Conservation (phyloP, 176 grass and related monocot species). For the Triticum monococcum region DNA sequence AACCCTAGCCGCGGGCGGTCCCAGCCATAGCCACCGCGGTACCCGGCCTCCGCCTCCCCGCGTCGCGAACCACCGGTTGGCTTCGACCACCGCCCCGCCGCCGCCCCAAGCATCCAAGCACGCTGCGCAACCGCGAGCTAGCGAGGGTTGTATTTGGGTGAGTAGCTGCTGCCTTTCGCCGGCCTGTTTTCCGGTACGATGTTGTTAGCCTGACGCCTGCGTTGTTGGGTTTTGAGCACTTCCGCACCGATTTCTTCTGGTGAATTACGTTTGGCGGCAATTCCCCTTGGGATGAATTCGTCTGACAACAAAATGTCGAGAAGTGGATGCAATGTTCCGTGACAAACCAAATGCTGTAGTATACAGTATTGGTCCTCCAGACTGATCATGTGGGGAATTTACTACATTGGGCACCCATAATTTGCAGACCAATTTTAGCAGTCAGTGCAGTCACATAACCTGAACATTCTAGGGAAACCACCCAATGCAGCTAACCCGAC, state of each 20-base stretch:
- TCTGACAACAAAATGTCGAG: neutral
- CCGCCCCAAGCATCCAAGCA: neutral
- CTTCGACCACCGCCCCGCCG: neutral
- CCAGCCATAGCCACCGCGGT: neutral
- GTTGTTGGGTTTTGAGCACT: neutral
- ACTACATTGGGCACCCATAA: neutral
- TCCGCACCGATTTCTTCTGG: neutral
- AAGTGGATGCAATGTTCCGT: neutral
- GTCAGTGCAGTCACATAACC: neutral
- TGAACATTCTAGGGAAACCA: neutral
- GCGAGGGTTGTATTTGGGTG: neutral
- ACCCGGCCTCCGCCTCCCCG: neutral
- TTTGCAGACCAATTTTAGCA: neutral
- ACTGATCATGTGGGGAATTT: neutral
- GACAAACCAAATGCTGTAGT: neutral
- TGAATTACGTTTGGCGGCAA: neutral
- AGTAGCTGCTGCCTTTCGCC: neutral
- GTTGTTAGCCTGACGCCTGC: neutral
- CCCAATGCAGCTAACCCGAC: neutral
- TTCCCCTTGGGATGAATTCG: neutral
- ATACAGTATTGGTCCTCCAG: too few species aligned
- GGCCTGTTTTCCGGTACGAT: neutral
- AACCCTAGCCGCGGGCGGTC: conserved; percentile 10
- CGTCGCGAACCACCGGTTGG: neutral
- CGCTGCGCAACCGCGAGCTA: neutral